Percentiles rank a stretch among this genome's conserved stretches.
Evolutionary conservation across 495 filamentous ascomycete genomes (phyloP).

Genomic region (Podospora pseudocomata): DNA sequence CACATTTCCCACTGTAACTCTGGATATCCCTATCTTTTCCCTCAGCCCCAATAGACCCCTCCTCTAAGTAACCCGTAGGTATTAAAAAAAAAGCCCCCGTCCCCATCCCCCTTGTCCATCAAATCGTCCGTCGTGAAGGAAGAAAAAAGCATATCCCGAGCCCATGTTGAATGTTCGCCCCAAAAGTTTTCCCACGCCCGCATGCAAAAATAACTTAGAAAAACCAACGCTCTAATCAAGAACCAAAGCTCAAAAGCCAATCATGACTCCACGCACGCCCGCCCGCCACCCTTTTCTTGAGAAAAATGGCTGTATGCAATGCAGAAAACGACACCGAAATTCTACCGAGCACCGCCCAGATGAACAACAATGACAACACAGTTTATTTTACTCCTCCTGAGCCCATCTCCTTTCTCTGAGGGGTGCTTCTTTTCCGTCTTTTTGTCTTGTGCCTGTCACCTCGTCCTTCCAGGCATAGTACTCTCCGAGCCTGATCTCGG

Average conservation of each 20-base stretch:
- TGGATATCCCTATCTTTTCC: neutral
- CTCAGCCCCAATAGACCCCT: neutral
- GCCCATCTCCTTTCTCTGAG: constrained; percentile 84
- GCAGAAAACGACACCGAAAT: neutral
- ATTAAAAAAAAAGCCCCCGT: neutral
- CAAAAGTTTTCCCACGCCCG: constrained; percentile 6
- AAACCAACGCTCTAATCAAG: neutral
- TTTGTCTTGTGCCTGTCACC: constrained; percentile 55
- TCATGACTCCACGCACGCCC: neutral
- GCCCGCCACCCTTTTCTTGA: neutral
- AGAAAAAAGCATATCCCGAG: constrained; percentile 16
- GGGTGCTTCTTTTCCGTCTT: constrained; percentile 57
- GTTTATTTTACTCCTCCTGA: constrained; percentile 41
- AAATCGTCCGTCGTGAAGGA: neutral
- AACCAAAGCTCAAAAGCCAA: neutral
- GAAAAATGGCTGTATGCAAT: neutral
- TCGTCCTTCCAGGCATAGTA: constrained; percentile 94
- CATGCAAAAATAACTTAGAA: constrained; percentile 15
- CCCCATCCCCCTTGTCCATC: constrained; percentile 7
- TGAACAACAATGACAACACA: neutral
- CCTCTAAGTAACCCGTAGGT: neutral
- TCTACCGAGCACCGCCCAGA: neutral
- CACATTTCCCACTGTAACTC: neutral
- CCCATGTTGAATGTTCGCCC: constrained; percentile 31
- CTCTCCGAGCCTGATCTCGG: constrained; percentile 80